These are phyloP conservation scores for Tephrocybe sp. DNA, from an alignment of 768 basidiomycete species.

Conservation along the genomic window DNA sequence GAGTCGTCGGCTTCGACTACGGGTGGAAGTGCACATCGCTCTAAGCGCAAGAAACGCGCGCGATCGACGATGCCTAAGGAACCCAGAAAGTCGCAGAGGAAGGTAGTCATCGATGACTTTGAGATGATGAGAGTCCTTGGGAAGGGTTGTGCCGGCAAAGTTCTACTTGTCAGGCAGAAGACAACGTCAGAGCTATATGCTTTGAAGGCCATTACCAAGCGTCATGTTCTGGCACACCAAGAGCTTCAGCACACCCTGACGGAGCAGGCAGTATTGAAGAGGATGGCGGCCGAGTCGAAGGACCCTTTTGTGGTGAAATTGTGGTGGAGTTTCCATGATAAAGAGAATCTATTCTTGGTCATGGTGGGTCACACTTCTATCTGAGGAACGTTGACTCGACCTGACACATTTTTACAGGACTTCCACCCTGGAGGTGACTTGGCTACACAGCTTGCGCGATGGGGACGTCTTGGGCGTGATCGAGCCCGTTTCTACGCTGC, in stretches of 20 bases:
- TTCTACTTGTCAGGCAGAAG: constrained; percentile 86
- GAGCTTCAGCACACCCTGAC: constrained; percentile 96
- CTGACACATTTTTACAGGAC: constrained; percentile 48
- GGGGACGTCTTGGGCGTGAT: constrained; percentile 91
- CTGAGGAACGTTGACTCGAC: constrained; percentile 11
- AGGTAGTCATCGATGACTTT: constrained; percentile 87
- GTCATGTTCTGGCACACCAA: constrained; percentile 94
- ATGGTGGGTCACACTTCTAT: constrained; percentile 57
- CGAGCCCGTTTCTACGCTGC: constrained; percentile 96
- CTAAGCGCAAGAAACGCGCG: constrained; percentile 54
- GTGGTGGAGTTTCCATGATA: constrained; percentile 98
- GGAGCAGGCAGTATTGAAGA: constrained; percentile 92
- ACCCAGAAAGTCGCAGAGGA: constrained; percentile 60
- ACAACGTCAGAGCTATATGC: constrained; percentile 74
- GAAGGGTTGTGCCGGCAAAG: constrained; percentile 97
- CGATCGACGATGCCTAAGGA: constrained; percentile 45
- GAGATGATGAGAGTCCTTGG: constrained; percentile 97
- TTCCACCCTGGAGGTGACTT: constrained; percentile 97
- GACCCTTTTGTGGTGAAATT: constrained; percentile 96
- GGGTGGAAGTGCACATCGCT: constrained; percentile 31
- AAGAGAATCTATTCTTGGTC: constrained; percentile 94
- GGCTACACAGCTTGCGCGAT: constrained; percentile 94
- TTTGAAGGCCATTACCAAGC: constrained; percentile 97
- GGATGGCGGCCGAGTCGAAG: constrained; percentile 84
- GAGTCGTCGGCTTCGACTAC: constrained; percentile 72